phyloP scores from a whole-genome alignment of 371 early-diverging fungal species.

The Apophysomyces elegans region DNA sequence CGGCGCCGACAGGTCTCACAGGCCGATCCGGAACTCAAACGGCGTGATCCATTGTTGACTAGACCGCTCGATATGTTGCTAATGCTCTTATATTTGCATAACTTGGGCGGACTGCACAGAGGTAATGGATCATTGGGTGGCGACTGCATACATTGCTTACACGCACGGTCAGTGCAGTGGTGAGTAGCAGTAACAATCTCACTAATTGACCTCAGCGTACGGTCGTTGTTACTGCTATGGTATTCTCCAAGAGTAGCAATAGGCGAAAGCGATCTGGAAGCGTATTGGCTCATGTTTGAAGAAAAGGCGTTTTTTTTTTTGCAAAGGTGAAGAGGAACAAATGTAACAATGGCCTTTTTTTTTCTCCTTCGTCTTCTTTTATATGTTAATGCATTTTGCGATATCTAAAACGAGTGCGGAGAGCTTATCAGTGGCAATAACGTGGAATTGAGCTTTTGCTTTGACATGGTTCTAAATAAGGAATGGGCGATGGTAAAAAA shows the following conservation, averaged over 20 bases:
- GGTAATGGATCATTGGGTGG: conserved; percentile 1
- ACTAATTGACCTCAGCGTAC: neutral
- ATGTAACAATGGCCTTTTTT: neutral
- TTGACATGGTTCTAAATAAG: conserved; percentile 7
- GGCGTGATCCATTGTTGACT: conserved; percentile 25
- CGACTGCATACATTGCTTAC: conserved; percentile 4
- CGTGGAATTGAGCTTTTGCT: conserved; percentile 1
- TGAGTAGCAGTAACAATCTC: neutral
- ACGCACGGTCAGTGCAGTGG: conserved; percentile 4
- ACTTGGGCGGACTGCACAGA: conserved; percentile 2
- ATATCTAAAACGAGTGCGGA: neutral
- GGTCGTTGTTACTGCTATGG: neutral
- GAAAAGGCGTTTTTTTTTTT: neutral
- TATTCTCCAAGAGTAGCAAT: neutral
- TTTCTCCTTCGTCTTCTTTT: neutral
- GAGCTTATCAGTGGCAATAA: conserved; percentile 8
- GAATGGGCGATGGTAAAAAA: neutral
- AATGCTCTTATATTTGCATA: conserved; percentile 5
- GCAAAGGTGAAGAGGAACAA: neutral
- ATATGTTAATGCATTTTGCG: neutral
- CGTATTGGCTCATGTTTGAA: neutral
- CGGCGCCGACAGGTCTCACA: conserved; percentile 51
- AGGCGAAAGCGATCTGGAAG: conserved; percentile 1
- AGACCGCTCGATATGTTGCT: neutral
- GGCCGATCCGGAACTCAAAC: conserved; percentile 48